Conservation (phyloP, 495 filamentous ascomycete genomes). For the Talaromyces wortmannii region DNA sequence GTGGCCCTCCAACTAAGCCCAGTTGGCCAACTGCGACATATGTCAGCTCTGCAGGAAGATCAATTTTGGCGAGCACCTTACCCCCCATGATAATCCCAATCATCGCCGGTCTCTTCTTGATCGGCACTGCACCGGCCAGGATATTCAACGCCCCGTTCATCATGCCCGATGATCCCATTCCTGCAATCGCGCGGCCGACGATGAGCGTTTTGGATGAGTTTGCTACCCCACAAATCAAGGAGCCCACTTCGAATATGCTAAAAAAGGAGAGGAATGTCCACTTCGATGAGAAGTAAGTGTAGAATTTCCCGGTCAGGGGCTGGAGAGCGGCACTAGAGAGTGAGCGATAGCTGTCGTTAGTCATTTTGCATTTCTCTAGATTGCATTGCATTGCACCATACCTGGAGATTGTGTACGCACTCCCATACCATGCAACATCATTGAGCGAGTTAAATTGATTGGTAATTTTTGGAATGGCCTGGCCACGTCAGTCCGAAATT, state of each 20-base stretch:
- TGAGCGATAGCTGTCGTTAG: too few species aligned
- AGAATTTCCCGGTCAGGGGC: too few species aligned
- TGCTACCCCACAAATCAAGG: constrained; percentile 31
- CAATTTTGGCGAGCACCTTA: too few species aligned
- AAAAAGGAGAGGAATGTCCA: constrained; percentile 27
- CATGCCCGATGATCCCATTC: constrained; percentile 45
- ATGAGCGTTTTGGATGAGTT: constrained; percentile 56
- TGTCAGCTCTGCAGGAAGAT: too few species aligned
- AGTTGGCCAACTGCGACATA: constrained; percentile 12
- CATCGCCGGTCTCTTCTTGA: constrained; percentile 31
- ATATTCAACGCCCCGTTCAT: constrained; percentile 17
- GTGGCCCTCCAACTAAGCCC: constrained; percentile 33
- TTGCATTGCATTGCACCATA: too few species aligned
- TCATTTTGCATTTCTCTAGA: too few species aligned
- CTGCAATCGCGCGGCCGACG: constrained; percentile 68
- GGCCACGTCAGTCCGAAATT: too few species aligned
- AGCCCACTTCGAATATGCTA: constrained; percentile 33
- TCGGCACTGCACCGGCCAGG: constrained; percentile 33
- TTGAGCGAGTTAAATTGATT: not conserved
- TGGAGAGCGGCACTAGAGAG: too few species aligned
- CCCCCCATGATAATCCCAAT: too few species aligned
- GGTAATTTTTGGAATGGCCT: constrained; percentile 40
- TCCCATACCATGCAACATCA: too few species aligned
- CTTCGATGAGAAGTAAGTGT: too few species aligned
- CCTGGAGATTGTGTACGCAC: too few species aligned